Evolutionary conservation across 805 yeast genomes (phyloP), one percentile per base, ranked within the genome.

Genomic region (Candida broadrunensis): DNA sequence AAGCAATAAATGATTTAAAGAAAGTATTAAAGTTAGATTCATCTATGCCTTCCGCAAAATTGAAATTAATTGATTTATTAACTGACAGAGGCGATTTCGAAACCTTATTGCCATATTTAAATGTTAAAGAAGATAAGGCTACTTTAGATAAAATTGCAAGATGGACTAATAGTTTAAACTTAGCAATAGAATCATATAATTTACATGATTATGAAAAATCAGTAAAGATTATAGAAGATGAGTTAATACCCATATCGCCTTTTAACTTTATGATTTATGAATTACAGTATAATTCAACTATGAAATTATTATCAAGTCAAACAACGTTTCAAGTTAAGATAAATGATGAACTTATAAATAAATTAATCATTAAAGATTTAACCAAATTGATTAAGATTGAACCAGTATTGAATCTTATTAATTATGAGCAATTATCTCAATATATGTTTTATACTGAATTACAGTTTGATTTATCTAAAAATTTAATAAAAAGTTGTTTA

Each of bases 401-500:
- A 38, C 66, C 72, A 0, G 41, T 55, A 18, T 42, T 45, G 12
- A 55, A 60, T 38, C 44, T 66, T 32, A 38, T 48, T 3, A 40
- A 46, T 35, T 70, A 65, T 48, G 47, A 45, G 16, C 41, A 43
- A 13, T 39, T 59, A 15, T 48, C 73, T 1, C 55, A 63, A 19
- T 60, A 56, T 42, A 48, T 66, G 41, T 60, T 76, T 37, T 81
- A 72, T 49, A 74, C 80, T 5, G 67, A 80, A 30, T 65, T 70
- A 29, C 78, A 79, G 31, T 78, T 73, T 43, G 77, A 77, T 13
- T 70, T 70, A 19, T 74, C 85, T 0, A 61, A 76, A 51, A 69
- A 60, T 43, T 68, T 72, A 30, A 67, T 83, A 19, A 77, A 83
- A 49, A 80, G 76, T 47, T 89, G 97, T 57, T 65, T 91, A 36